A percentile compares a stretch with the other conserved stretches of the same genome.
These are phyloP conservation scores for Boletellus emodensis DNA, from an alignment of 768 basidiomycete species.

Conservation along the genomic window DNA sequence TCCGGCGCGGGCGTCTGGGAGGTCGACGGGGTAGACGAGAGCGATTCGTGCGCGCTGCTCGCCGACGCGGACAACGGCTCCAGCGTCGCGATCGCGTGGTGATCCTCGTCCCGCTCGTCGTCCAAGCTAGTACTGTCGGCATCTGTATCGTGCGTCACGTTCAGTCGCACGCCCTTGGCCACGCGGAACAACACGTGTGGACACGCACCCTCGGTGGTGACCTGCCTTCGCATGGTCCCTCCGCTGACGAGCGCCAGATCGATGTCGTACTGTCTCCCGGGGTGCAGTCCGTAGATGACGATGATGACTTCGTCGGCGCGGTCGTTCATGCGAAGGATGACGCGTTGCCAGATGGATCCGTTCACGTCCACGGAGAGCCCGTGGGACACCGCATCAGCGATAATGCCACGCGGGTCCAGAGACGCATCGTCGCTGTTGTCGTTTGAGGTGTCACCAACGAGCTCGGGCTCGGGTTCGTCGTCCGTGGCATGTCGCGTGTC, in stretches of 20 bases:
- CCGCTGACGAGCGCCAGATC: constrained; percentile 71
- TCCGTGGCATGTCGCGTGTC: constrained; percentile 23
- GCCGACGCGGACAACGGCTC: constrained; percentile 28
- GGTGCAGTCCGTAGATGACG: constrained; percentile 85
- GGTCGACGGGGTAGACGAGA: constrained; percentile 23
- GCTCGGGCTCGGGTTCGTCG: constrained; percentile 24
- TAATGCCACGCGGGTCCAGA: constrained; percentile 38
- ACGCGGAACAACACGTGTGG: constrained; percentile 6
- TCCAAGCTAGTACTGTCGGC: constrained; percentile 22
- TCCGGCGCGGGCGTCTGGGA: constrained; percentile 47
- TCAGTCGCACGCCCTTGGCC: constrained; percentile 4
- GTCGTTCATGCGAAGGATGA: constrained; percentile 77
- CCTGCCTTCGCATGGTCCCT: constrained; percentile 57
- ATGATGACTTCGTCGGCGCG: constrained; percentile 84
- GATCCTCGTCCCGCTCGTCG: constrained; percentile 21
- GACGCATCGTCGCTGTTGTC: constrained; percentile 32
- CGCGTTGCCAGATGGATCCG: constrained; percentile 70
- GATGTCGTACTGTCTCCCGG: constrained; percentile 87
- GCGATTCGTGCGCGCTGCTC: constrained; percentile 14
- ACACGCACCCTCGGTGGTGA: constrained; percentile 60
- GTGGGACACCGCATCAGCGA: constrained; percentile 65
- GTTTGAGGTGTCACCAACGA: constrained; percentile 34
- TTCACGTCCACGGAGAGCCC: constrained; percentile 81
- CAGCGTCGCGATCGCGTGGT: constrained; percentile 1
- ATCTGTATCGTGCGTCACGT: constrained; percentile 5